phyloP scores from a whole-genome alignment of 2,329 filamentous ascomycete species.

The Corinectria fuckeliana region DNA sequence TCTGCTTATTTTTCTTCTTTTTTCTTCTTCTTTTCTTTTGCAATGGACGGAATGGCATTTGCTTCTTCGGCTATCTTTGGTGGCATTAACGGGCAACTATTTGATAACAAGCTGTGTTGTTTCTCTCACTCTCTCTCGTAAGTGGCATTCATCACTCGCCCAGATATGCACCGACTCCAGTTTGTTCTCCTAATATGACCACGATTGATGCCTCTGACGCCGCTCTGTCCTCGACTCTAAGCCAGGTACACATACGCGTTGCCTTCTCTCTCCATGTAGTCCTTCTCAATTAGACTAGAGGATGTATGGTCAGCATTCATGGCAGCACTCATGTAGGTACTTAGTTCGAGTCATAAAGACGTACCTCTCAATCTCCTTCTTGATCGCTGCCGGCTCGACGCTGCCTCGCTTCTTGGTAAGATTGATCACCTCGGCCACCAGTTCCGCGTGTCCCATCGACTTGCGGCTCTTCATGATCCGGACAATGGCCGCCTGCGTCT shows the following conservation, averaged over 20 bases:
- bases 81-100: conserved; percentile 7
- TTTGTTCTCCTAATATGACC: background rate
- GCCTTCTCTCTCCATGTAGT: conserved; percentile 85
- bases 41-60: background rate
- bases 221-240: conserved; percentile 42
- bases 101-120: background rate
- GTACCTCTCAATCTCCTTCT: conserved; percentile 95
- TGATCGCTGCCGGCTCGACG: conserved; percentile 86
- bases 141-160: conserved; percentile 1
- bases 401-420: conserved; percentile 87
- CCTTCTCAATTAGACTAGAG: conserved; percentile 85
- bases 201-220: background rate
- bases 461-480: conserved; percentile 96
- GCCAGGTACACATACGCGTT: conserved; percentile 75
- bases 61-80: background rate
- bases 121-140: background rate
- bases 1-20: background rate
- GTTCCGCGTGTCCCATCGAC: conserved; percentile 81
- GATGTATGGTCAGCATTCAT: conserved; percentile 14
- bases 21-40: background rate
- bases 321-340: background rate
- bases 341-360: conserved; percentile 45
- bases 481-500: conserved; percentile 96
- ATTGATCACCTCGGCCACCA: conserved; percentile 91
- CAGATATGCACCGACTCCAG: background rate